Evolutionary conservation across 345 rosid genomes (phyloP).

Genomic region (Lagerstroemia speciosa): DNA sequence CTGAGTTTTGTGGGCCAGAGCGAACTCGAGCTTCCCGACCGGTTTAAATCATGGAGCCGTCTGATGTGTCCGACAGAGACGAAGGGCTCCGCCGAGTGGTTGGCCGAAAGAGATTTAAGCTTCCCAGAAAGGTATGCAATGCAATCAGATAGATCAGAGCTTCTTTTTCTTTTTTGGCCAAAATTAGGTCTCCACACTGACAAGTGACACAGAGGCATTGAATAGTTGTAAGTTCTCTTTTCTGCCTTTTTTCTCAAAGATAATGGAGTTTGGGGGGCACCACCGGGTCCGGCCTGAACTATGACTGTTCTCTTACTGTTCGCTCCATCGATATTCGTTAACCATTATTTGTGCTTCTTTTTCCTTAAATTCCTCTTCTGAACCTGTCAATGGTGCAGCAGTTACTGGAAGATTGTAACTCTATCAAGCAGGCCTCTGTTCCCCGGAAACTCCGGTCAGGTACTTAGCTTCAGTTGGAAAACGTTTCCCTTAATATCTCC

Average conservation of each 20-base stretch:
- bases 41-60: conserved; percentile 37
- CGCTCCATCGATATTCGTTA: not conserved
- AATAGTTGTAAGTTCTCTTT: not conserved
- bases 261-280: not conserved
- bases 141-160: not conserved
- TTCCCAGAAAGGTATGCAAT: conserved; percentile 30
- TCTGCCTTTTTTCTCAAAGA: not conserved
- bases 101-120: conserved; percentile 36
- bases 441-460: conserved; percentile 98
- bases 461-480: conserved; percentile 25
- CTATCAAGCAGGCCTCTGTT: conserved; percentile 65
- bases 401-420: conserved; percentile 41
- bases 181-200: not conserved
- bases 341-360: not conserved
- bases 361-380: not conserved
- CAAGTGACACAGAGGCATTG: not conserved
- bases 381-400: conserved; percentile 18
- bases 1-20: conserved; percentile 36
- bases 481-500: not conserved
- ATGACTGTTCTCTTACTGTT: not conserved
- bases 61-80: conserved; percentile 23
- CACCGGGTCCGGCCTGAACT: not conserved
- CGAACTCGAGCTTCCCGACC: conserved; percentile 21
- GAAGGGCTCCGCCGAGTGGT: conserved; percentile 17
- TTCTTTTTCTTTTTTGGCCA: not conserved